Percentiles rank a stretch among this genome's conserved stretches.
phyloP scores from a whole-genome alignment of 225 moss, liverwort and hornwort genomes.

The Asterella californica region DNA sequence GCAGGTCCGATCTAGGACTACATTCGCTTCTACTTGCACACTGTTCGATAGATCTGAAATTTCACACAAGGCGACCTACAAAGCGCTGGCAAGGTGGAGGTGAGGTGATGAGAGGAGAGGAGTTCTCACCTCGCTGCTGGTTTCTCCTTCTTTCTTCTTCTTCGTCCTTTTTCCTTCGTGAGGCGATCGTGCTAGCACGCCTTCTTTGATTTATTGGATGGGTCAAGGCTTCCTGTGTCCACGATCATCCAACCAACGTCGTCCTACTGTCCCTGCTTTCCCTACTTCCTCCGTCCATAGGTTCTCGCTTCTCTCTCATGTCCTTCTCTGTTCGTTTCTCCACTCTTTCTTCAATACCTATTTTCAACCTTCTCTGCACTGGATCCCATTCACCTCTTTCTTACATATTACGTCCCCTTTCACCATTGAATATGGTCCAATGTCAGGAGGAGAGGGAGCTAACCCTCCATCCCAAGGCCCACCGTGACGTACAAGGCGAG shows the following conservation, averaged over 20 bases:
- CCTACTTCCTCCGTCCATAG: not conserved
- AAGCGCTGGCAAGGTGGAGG: not conserved
- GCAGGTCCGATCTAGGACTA: constrained; percentile 4
- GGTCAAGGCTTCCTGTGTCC: not conserved
- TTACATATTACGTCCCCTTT: not conserved
- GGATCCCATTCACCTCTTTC: not conserved
- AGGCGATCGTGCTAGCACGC: constrained; percentile 18
- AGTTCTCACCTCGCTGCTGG: not conserved
- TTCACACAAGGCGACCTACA: constrained; percentile 2
- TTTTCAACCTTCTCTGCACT: not conserved
- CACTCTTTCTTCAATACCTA: not conserved
- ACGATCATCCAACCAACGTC: constrained; percentile 12
- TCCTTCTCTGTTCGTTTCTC: not conserved
- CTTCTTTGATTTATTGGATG: constrained; percentile 20
- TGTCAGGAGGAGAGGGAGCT: not conserved
- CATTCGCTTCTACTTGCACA: constrained; percentile 3
- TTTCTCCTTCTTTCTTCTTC: not conserved
- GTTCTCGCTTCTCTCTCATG: not conserved
- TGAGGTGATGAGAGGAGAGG: too few species aligned
- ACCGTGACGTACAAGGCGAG: not conserved
- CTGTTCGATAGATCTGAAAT: not conserved
- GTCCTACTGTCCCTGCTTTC: not conserved
- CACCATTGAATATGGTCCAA: not conserved
- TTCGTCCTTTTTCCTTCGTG: constrained; percentile 7
- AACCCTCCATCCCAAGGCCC: not conserved